These are phyloP conservation scores for Mortierella sp. DNA, from an alignment of 371 early-diverging fungal genomes.

Conservation along the genomic window DNA sequence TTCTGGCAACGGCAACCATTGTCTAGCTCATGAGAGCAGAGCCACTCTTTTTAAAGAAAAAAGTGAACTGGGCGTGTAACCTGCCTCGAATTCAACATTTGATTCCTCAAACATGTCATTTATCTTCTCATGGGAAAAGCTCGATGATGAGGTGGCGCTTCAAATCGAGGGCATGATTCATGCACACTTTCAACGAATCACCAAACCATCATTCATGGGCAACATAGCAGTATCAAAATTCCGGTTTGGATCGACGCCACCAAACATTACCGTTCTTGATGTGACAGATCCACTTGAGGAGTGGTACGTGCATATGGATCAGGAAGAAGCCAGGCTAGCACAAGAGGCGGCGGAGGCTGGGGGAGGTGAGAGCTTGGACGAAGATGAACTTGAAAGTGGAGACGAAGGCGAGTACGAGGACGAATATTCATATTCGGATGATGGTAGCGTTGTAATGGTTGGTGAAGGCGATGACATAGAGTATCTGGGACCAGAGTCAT, in stretches of 20 bases:
- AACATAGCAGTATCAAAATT: conserved; percentile 82
- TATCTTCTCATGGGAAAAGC: conserved; percentile 87
- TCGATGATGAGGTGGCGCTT: conserved; percentile 81
- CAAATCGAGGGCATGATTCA: conserved; percentile 85
- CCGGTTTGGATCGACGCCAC: conserved; percentile 88
- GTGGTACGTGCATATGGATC: conserved; percentile 82
- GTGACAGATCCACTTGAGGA: conserved; percentile 92
- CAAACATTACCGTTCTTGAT: conserved; percentile 83
- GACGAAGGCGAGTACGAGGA: conserved; percentile 55
- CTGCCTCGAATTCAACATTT: neutral
- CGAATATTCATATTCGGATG: conserved; percentile 39
- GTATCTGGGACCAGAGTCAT: conserved; percentile 24
- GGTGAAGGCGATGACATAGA: conserved; percentile 52
- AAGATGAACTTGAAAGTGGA: conserved; percentile 45
- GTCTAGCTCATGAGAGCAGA: no score
- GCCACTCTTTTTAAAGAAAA: neutral
- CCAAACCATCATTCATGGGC: conserved; percentile 88
- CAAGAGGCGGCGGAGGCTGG: conserved; percentile 52
- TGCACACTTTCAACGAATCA: conserved; percentile 78
- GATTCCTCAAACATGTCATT: conserved; percentile 77
- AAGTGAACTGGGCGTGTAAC: neutral
- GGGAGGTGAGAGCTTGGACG: conserved; percentile 49
- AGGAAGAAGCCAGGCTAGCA: conserved; percentile 58
- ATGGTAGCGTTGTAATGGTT: conserved; percentile 45
- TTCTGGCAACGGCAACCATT: no score